These are phyloP conservation scores for Hibiscus syriacus DNA, from an alignment of 345 rosid species.

Conservation along the genomic window DNA sequence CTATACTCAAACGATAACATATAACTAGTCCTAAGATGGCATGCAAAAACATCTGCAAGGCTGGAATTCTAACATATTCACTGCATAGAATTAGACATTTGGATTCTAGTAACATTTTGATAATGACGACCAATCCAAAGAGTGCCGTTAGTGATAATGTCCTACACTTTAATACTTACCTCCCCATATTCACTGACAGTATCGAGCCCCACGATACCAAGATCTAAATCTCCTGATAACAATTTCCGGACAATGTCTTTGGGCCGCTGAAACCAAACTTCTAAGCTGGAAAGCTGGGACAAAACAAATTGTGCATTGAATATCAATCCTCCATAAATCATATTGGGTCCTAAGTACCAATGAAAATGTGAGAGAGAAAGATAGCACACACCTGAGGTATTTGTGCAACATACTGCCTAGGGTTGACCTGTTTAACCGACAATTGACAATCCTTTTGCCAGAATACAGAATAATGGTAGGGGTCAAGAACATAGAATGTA, in stretches of 20 bases:
- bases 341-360: neutral
- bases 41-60: neutral
- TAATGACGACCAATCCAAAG: neutral
- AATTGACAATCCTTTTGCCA: conserved; percentile 72
- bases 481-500: conserved; percentile 12
- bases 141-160: neutral
- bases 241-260: conserved; percentile 84
- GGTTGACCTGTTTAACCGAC: conserved; percentile 79
- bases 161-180: conserved; percentile 28
- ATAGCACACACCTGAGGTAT: conserved; percentile 63
- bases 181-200: conserved; percentile 74
- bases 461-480: neutral
- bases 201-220: conserved; percentile 90
- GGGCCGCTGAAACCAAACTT: conserved; percentile 97
- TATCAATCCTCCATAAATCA: too few relatives aligned
- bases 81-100: neutral
- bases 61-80: neutral
- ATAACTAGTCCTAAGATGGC: neutral
- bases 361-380: neutral
- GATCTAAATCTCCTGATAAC: conserved; percentile 85
- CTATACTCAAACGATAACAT: neutral
- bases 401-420: conserved; percentile 90
- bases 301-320: neutral
- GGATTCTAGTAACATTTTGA: neutral
- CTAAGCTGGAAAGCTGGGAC: conserved; percentile 62